Evolutionary conservation across 805 yeast species (phyloP).

Genomic region (Yarrowia keelungensis): DNA sequence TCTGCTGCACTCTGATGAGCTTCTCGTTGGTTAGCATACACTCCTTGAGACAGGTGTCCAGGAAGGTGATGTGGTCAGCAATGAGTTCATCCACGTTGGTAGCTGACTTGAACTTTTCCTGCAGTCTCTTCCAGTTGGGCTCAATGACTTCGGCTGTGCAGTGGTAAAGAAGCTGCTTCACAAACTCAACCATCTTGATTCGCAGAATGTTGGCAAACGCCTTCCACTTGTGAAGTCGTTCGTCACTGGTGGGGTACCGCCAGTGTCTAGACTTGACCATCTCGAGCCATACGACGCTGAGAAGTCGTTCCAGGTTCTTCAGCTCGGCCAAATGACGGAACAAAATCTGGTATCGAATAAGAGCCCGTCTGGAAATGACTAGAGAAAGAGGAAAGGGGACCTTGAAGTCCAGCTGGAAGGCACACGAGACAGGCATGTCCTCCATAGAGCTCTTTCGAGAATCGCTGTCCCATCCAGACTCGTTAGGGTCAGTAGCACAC

Average conservation of each 20-base stretch:
- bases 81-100: conserved; percentile 56
- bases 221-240: conserved; percentile 58
- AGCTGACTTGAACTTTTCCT: conserved; percentile 45
- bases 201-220: conserved; percentile 49
- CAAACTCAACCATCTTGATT: conserved; percentile 61
- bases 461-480: conserved; percentile 17
- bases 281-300: conserved; percentile 76
- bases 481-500: conserved; percentile 39
- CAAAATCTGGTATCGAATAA: conserved; percentile 78
- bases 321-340: conserved; percentile 73
- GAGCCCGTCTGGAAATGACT: conserved; percentile 69
- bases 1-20: conserved; percentile 55
- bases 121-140: conserved; percentile 57
- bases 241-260: conserved; percentile 56
- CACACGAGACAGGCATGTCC: conserved; percentile 43
- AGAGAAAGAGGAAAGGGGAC: conserved; percentile 89
- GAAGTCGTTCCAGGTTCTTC: conserved; percentile 64
- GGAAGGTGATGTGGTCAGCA: conserved; percentile 59
- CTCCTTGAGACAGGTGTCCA: conserved; percentile 69
- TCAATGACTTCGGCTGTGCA: conserved; percentile 67
- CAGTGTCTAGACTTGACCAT: conserved; percentile 70
- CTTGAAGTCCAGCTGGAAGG: conserved; percentile 51
- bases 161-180: conserved; percentile 62
- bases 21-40: conserved; percentile 68
- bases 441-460: conserved; percentile 24